phyloP scores from a whole-genome alignment of 2,329 filamentous ascomycete species.

The Claviceps maximensis region DNA sequence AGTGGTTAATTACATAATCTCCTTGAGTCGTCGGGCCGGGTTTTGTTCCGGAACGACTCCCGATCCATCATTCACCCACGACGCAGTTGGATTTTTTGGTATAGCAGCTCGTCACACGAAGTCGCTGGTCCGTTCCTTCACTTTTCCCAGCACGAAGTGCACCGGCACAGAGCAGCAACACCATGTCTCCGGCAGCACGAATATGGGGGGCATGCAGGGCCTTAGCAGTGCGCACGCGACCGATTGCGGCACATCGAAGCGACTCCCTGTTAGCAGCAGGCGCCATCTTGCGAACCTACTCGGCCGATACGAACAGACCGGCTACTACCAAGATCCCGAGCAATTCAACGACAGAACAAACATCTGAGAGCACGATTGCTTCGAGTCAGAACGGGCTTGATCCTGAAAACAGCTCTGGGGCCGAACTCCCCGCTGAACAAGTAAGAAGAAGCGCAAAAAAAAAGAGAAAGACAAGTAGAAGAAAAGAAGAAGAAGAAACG shows the following conservation, averaged over 20 bases:
- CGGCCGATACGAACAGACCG: constrained; percentile 16
- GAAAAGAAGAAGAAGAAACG: neutral
- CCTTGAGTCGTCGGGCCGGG: constrained; percentile 3
- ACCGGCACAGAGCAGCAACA: constrained; percentile 9
- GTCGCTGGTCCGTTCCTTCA: neutral
- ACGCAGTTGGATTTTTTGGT: constrained; percentile 4
- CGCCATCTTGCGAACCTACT: constrained; percentile 16
- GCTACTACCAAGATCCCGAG: neutral
- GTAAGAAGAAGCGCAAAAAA: too few species aligned
- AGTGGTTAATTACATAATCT: neutral
- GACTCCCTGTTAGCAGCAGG: constrained; percentile 11
- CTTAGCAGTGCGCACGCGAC: constrained; percentile 18
- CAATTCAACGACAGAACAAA: neutral
- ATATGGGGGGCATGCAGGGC: constrained; percentile 22
- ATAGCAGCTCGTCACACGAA: constrained; percentile 3
- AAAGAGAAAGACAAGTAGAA: too few species aligned
- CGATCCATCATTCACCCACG: neutral
- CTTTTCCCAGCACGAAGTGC: neutral
- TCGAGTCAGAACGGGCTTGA: neutral
- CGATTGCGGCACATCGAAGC: constrained; percentile 12
- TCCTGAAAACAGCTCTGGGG: neutral
- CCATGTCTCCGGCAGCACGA: constrained; percentile 21
- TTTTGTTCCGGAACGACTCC: constrained; percentile 10
- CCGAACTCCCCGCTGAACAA: neutral
- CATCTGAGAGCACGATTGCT: neutral